Percentiles rank a stretch among this genome's conserved stretches.
These are phyloP conservation scores for Pichia sp. DNA, from an alignment of 1,139 yeast species.

Conservation along the genomic window DNA sequence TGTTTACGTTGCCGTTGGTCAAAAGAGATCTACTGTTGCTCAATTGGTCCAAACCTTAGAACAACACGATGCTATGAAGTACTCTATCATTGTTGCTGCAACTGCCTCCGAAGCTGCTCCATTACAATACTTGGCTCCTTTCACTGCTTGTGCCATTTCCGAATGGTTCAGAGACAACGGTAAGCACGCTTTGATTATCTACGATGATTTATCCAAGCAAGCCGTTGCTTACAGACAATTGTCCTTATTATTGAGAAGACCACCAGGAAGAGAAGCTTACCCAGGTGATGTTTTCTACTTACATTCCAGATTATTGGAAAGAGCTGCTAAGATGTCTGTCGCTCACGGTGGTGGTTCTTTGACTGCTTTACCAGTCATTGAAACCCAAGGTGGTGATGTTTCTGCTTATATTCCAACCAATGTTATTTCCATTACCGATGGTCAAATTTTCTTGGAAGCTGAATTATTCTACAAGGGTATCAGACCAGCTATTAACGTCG, in stretches of 20 bases:
- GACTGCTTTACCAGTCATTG: constrained; percentile 94
- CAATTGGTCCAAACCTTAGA: constrained; percentile 99
- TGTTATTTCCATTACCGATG: constrained; percentile 96
- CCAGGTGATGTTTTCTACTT: constrained; percentile 97
- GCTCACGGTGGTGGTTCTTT: constrained; percentile 88
- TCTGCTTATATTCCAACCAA: constrained; percentile 97
- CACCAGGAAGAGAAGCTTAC: constrained; percentile 96
- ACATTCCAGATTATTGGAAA: constrained; percentile 92
- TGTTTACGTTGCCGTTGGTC: constrained; percentile 99
- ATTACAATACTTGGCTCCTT: constrained; percentile 99
- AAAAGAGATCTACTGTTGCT: constrained; percentile 99
- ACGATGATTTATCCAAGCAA: constrained; percentile 98
- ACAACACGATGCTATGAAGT: constrained; percentile 96
- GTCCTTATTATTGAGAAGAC: constrained; percentile 95
- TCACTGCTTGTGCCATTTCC: constrained; percentile 99
- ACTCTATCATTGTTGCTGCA: constrained; percentile 97
- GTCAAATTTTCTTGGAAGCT: constrained; percentile 98
- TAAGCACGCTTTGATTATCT: constrained; percentile 93
- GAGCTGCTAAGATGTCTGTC: constrained; percentile 96
- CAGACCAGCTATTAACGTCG: constrained; percentile 99
- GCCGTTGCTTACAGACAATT: constrained; percentile 99
- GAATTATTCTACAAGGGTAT: constrained; percentile 99
- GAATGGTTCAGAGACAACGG: constrained; percentile 99
- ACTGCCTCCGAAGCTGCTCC: constrained; percentile 99
- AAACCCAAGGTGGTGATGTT: constrained; percentile 99